These are phyloP conservation scores for Bauhinia variegata DNA, from an alignment of 306 rosid genomes.

Conservation along the genomic window DNA sequence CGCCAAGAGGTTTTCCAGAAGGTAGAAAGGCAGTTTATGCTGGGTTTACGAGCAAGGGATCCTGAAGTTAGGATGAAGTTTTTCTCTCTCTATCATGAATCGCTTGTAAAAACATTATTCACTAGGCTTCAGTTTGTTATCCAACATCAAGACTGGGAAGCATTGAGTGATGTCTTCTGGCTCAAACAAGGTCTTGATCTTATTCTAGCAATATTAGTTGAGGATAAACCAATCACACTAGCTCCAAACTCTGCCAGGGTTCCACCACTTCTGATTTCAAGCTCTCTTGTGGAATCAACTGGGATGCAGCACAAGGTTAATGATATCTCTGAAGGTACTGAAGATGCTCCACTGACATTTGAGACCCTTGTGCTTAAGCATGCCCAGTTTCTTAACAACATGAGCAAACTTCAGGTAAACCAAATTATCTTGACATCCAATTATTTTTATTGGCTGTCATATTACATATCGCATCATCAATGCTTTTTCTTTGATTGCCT, in stretches of 20 bases:
- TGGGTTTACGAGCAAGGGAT: slow-evolving; percentile 93
- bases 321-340: slow-evolving; percentile 76
- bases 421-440: slow-evolving; percentile 3
- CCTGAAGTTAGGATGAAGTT: slow-evolving; percentile 88
- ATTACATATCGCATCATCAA: not conserved
- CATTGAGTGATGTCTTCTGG: slow-evolving; percentile 96
- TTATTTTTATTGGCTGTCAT: slow-evolving; percentile 10
- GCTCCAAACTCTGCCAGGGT: slow-evolving; percentile 98
- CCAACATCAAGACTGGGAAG: slow-evolving; percentile 93
- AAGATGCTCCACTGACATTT: slow-evolving; percentile 80
- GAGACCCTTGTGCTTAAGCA: slow-evolving; percentile 84
- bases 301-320: slow-evolving; percentile 71
- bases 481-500: slow-evolving; percentile 1
- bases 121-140: slow-evolving; percentile 86
- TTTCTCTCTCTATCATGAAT: slow-evolving; percentile 84
- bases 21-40: slow-evolving; percentile 95
- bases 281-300: slow-evolving; percentile 68
- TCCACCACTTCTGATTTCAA: slow-evolving; percentile 70
- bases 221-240: slow-evolving; percentile 88
- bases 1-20: slow-evolving; percentile 93
- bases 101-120: slow-evolving; percentile 79
- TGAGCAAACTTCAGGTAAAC: slow-evolving; percentile 93
- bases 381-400: slow-evolving; percentile 79
- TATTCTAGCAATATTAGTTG: slow-evolving; percentile 90
- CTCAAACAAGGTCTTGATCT: slow-evolving; percentile 99